A percentile compares a stretch with the other conserved stretches of the same genome.
Conservation (phyloP, 1,139 yeast genomes). For the Zygoascus hellenicus region DNA sequence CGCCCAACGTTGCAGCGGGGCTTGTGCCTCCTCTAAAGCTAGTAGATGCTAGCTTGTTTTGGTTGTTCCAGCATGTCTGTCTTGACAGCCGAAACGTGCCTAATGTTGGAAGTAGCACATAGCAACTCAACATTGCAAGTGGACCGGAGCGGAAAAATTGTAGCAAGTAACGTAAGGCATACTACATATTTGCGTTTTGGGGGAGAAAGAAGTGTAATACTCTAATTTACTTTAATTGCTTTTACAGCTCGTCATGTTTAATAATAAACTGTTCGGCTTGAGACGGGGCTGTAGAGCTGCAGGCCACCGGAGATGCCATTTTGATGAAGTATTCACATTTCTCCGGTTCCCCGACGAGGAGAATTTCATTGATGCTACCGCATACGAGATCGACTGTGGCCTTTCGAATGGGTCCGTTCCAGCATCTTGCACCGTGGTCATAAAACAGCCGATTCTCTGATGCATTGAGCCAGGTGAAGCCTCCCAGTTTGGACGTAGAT, state of each 20-base stretch:
- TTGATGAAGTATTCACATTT: constrained; percentile 72
- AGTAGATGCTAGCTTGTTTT: no score
- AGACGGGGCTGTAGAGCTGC: constrained; percentile 33
- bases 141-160: no score
- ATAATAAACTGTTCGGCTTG: constrained; percentile 6
- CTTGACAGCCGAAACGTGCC: no score
- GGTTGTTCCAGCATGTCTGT: no score
- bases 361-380: constrained; percentile 51
- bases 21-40: no score
- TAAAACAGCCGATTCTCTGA: constrained; percentile 36
- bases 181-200: no score
- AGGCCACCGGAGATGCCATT: constrained; percentile 65
- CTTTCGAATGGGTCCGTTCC: constrained; percentile 89
- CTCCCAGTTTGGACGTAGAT: constrained; percentile 50
- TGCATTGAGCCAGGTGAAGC: constrained; percentile 20
- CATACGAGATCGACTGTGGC: constrained; percentile 64
- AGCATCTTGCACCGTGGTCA: constrained; percentile 72
- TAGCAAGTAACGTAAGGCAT: no score
- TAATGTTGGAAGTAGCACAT: no score
- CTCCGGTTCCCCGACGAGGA: constrained; percentile 78
- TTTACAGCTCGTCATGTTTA: constrained; percentile 12
- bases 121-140: no score
- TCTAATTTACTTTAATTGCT: no score
- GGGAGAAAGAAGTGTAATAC: no score
- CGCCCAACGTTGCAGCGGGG: no score